Base-by-base conservation (phyloP, 2,329 filamentous ascomycete genomes). In the Dryadomyces quercus-mongolicae region DNA sequence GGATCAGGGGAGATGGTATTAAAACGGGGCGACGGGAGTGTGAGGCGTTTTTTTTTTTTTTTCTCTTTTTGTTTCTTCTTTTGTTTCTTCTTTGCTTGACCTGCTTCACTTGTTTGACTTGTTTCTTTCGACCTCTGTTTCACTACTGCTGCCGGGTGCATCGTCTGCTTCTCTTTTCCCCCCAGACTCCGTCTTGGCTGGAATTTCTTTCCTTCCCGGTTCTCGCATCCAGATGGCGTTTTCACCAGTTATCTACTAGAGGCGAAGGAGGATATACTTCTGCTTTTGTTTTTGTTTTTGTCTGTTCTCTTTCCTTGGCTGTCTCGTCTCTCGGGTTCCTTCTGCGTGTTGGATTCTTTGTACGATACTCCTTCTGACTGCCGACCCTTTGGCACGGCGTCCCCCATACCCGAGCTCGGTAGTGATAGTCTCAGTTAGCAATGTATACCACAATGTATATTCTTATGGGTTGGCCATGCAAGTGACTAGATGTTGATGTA, bases 161-260 rank as follows among this genome's bases (percentile, higher is more conserved):
- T 38, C n/a, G 12, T 31, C 25, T 48, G 20, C 20, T 25, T 2
- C 18, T 34, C 25, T 31, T n/a, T n/a, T n/a, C n/a, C n/a, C n/a
- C 25, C 25, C 25, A 31, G 25, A 8, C 25, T 31, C 25, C 25
- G 25, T 31, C 25, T 31, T 31, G 25, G 25, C 25, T 8, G 25
- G 25, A 8, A 31, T 31, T n/a, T n/a, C 25, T 5, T 50, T 22
- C 18, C 38, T 49, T 49, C 25, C 25, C 25, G 47, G 52, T 43
- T 47, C 6, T 16, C 25, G 52, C 52, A 54, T 49, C 46, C 40
- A 49, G 44, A 53, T 34, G 52, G 44, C 52, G 52, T 53, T 48
- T 53, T 13, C n/a, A 22, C 13, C 4, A 38, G 18, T 42, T 40
- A n/a, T n/a, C n/a, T n/a, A 21, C 9, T 21, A 20, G 16, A 25